These are phyloP conservation scores for Dryadomyces sulphureus DNA, from an alignment of 2,329 filamentous ascomycete genomes.

Conservation along the genomic window DNA sequence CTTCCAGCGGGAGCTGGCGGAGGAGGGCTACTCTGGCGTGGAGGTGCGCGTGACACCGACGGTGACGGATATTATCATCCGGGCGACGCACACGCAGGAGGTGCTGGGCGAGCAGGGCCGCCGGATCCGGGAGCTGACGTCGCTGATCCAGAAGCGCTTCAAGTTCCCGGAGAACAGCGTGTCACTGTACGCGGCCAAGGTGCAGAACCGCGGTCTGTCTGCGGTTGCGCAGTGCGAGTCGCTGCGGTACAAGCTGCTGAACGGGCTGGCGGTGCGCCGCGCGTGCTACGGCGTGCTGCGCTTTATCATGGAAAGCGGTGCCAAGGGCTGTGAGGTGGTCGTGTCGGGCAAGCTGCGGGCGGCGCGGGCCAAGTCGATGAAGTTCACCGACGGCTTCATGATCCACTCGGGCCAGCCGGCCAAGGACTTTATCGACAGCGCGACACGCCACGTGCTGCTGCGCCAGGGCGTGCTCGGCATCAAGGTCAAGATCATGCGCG, in stretches of 20 bases:
- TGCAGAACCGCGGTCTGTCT: slow-evolving; percentile 99
- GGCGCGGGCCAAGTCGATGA: slow-evolving; percentile 99
- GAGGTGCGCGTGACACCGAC: slow-evolving; percentile 99
- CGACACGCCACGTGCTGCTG: slow-evolving; percentile 98
- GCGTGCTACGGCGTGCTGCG: slow-evolving; percentile 99
- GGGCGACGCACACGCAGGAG: slow-evolving; percentile 99
- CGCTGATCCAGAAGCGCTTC: slow-evolving; percentile 99
- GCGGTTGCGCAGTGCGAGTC: slow-evolving; percentile 99
- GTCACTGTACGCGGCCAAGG: slow-evolving; percentile 99
- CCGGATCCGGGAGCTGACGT: slow-evolving; percentile 99
- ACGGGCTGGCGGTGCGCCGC: slow-evolving; percentile 95
- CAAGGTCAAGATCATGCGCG: slow-evolving; percentile 99
- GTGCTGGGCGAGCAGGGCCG: slow-evolving; percentile 99
- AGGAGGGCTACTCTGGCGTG: slow-evolving; percentile 99
- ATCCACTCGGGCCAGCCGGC: slow-evolving; percentile 99
- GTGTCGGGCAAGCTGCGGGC: slow-evolving; percentile 98
- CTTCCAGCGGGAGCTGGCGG: slow-evolving; percentile 99
- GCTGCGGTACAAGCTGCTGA: slow-evolving; percentile 99
- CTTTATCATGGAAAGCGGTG: slow-evolving; percentile 99
- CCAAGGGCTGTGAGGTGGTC: slow-evolving; percentile 99
- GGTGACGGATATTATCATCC: slow-evolving; percentile 99
- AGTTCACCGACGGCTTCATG: slow-evolving; percentile 99
- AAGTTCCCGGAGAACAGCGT: slow-evolving; percentile 99
- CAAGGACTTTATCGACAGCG: slow-evolving; percentile 98
- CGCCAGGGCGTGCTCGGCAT: slow-evolving; percentile 99